These are phyloP conservation scores for Salix dunnii DNA, from an alignment of 345 rosid genomes.

Conservation along the genomic window DNA sequence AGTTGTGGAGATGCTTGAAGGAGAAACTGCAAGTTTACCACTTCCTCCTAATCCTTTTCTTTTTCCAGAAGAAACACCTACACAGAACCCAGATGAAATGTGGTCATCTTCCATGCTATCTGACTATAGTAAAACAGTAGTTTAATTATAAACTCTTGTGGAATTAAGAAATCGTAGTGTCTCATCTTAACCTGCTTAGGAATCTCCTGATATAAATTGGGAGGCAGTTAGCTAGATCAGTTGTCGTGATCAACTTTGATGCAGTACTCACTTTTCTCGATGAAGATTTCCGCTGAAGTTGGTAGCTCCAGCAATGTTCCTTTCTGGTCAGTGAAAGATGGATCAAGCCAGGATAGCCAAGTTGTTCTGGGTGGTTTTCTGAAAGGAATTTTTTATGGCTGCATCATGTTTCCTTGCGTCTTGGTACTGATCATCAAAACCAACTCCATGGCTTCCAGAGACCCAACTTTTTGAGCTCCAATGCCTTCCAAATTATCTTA, in stretches of 20 bases:
- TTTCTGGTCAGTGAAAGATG: no score
- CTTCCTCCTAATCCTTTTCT: constrained; percentile 18
- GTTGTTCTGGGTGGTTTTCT: no score
- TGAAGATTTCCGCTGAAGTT: neutral
- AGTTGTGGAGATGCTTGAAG: constrained; percentile 19
- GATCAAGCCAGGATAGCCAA: no score
- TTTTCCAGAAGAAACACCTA: neutral
- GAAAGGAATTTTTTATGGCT: no score
- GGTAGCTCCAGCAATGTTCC: no score
- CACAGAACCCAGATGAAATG: neutral
- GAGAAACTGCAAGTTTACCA: neutral
- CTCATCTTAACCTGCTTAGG: neutral
- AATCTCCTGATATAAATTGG: neutral
- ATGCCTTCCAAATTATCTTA: no score
- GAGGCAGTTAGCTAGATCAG: neutral
- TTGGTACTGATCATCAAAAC: no score
- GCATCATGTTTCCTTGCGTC: no score
- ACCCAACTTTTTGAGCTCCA: no score
- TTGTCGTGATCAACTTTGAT: neutral
- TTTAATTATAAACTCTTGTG: constrained; percentile 1
- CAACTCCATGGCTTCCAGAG: no score
- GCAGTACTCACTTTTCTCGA: neutral
- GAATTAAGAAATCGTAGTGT: neutral
- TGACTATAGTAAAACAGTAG: constrained; percentile 10
- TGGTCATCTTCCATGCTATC: neutral